Conservation (phyloP, 306 rosid genomes). For the Erythrophleum fordii region DNA sequence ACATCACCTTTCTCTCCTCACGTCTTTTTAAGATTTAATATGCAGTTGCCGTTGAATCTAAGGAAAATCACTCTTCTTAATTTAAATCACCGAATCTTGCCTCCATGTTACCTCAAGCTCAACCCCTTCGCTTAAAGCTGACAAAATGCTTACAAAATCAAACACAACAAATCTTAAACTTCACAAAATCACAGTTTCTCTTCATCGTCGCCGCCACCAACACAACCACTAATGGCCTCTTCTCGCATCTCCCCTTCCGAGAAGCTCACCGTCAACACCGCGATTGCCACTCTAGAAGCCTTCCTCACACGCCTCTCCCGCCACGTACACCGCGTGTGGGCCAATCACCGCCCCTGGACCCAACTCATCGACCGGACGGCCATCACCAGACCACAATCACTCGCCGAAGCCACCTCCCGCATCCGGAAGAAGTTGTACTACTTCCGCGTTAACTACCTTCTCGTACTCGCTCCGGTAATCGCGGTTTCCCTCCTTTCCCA, state of each 20-base stretch:
- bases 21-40: background rate
- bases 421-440: conserved; percentile 50
- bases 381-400: conserved; percentile 44
- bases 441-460: conserved; percentile 55
- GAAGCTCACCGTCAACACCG: conserved; percentile 18
- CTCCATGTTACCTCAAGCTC: conserved; percentile 4
- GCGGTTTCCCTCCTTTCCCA: conserved; percentile 49
- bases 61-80: background rate
- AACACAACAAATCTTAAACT: background rate
- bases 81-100: conserved; percentile 7
- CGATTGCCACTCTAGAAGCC: conserved; percentile 8
- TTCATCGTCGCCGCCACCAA: background rate
- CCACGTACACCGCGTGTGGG: conserved; percentile 33
- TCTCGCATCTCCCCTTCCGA: conserved; percentile 21
- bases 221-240: conserved; percentile 27
- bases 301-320: conserved; percentile 44
- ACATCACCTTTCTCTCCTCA: background rate
- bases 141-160: background rate
- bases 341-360: conserved; percentile 50
- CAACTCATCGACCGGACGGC: conserved; percentile 50
- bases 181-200: background rate
- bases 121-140: background rate
- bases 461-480: conserved; percentile 39
- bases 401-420: conserved; percentile 50
- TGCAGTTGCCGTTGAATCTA: background rate